Conservation (phyloP, 169 alveolate species). For the Theileria annulata region DNA sequence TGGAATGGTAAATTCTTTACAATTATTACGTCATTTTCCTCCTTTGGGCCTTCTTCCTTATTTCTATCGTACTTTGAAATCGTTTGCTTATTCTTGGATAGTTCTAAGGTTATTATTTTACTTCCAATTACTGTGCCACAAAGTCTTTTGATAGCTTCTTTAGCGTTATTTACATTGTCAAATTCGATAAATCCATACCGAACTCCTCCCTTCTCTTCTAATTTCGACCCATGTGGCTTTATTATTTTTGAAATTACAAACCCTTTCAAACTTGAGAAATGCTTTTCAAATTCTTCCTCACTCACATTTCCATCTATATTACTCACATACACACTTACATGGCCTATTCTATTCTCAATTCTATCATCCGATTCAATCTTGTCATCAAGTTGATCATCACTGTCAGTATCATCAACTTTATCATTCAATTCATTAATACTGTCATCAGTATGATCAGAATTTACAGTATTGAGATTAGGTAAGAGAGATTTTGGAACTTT, state of each 20-base stretch:
- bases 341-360: neutral
- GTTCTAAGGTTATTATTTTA: constrained; percentile 67
- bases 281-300: constrained; percentile 77
- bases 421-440: neutral
- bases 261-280: constrained; percentile 71
- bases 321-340: constrained; percentile 86
- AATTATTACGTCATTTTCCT: constrained; percentile 81
- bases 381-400: neutral
- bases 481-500: neutral
- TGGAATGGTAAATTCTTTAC: constrained; percentile 94
- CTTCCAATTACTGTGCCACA: constrained; percentile 71
- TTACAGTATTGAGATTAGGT: neutral
- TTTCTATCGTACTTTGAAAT: constrained; percentile 20
- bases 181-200: constrained; percentile 90
- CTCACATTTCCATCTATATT: constrained; percentile 85
- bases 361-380: neutral
- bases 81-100: constrained; percentile 70
- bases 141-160: constrained; percentile 71
- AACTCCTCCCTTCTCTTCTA: constrained; percentile 65
- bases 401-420: neutral
- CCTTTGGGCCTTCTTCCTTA: constrained; percentile 54
- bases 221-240: constrained; percentile 65
- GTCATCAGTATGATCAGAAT: neutral
- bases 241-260: constrained; percentile 74
- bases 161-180: constrained; percentile 71